Evolutionary conservation across 2,329 filamentous ascomycete genomes (phyloP).

Genomic region (Colletotrichum sidae): DNA sequence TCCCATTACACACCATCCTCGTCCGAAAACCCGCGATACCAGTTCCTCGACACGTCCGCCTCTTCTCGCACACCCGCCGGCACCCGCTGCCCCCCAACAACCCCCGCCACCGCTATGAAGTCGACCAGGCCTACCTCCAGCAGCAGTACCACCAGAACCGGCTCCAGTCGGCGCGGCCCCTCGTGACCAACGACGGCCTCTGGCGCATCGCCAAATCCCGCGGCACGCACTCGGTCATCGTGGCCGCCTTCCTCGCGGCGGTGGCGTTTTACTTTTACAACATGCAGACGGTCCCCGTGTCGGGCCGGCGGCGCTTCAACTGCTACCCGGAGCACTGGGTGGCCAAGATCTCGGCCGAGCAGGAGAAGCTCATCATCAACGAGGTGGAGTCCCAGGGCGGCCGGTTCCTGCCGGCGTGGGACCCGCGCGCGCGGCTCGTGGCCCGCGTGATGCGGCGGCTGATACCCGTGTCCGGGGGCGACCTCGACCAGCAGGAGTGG

Average conservation of each 20-base stretch:
- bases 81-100: slow-evolving; percentile 4
- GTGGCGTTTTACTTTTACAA: slow-evolving; percentile 74
- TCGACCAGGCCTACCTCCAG: slow-evolving; percentile 22
- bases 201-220: slow-evolving; percentile 42
- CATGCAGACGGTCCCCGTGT: slow-evolving; percentile 78
- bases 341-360: slow-evolving; percentile 60
- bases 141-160: slow-evolving; percentile 30
- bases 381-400: slow-evolving; percentile 63
- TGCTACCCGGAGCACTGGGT: slow-evolving; percentile 69
- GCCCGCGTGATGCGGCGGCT: slow-evolving; percentile 73
- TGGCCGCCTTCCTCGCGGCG: slow-evolving; percentile 56
- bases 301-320: slow-evolving; percentile 80
- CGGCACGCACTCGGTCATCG: slow-evolving; percentile 54
- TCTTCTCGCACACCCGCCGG: slow-evolving; percentile 41
- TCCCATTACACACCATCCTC: not conserved
- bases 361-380: slow-evolving; percentile 68
- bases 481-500: slow-evolving; percentile 69
- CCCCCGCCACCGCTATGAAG: slow-evolving; percentile 13
- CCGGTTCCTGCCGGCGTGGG: slow-evolving; percentile 68
- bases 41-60: slow-evolving; percentile 27
- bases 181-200: slow-evolving; percentile 48
- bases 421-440: slow-evolving; percentile 68
- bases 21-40: not conserved
- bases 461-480: slow-evolving; percentile 71
- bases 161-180: slow-evolving; percentile 47